Conservation (phyloP, 2,329 filamentous ascomycete genomes). For the Aspergillaceae sp. region DNA sequence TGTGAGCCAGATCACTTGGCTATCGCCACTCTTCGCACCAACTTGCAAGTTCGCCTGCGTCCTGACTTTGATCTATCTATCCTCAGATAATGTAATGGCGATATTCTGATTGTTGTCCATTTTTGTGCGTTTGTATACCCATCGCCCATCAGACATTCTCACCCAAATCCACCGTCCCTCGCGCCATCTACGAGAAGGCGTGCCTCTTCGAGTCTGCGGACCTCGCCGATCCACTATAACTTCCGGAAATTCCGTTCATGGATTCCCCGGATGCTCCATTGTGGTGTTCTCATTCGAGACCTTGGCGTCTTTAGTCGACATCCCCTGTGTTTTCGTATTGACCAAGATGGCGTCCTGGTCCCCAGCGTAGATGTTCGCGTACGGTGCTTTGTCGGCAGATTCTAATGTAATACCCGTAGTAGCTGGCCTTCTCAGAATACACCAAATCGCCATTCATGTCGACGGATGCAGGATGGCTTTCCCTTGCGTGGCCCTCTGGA, state of each 20-base stretch:
- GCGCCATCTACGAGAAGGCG: conserved; percentile 56
- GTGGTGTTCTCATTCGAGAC: conserved; percentile 55
- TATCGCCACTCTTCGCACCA: conserved; percentile 46
- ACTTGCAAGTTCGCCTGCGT: conserved; percentile 47
- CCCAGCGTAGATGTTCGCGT: conserved; percentile 52
- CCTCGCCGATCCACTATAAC: conserved; percentile 49
- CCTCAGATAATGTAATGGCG: conserved; percentile 48
- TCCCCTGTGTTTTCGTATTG: conserved; percentile 52
- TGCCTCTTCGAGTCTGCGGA: conserved; percentile 46
- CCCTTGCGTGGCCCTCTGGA: conserved; percentile 41
- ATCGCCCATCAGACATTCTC: conserved; percentile 49
- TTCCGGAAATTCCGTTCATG: conserved; percentile 56
- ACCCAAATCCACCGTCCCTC: conserved; percentile 48
- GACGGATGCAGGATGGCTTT: conserved; percentile 45
- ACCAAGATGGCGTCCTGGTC: conserved; percentile 58
- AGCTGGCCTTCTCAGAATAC: conserved; percentile 46
- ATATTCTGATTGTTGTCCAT: conserved; percentile 52
- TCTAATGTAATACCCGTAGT: conserved; percentile 58
- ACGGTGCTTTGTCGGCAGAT: conserved; percentile 50
- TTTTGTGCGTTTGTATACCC: conserved; percentile 47
- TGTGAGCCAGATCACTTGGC: conserved; percentile 54
- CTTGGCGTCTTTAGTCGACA: conserved; percentile 46
- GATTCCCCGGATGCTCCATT: conserved; percentile 50
- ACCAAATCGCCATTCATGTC: conserved; percentile 57
- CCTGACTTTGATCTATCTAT: conserved; percentile 51